Conservation (phyloP, 805 yeast species). For the Sugiyamaella americana region DNA sequence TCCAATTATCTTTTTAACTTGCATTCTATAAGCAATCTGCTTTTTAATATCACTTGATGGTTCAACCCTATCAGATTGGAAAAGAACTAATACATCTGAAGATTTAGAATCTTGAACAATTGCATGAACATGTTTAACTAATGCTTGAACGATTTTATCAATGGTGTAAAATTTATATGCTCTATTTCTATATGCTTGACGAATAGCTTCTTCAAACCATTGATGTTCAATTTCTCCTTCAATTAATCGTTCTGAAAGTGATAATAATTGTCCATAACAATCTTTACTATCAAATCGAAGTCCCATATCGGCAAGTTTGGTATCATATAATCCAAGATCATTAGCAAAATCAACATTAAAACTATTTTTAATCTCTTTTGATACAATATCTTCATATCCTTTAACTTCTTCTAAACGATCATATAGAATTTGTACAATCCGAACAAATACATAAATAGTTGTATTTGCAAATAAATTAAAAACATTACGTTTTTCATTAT, state of each 20-base stretch:
- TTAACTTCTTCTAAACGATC: slow-evolving; percentile 77
- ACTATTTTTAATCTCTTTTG: slow-evolving; percentile 56
- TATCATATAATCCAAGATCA: slow-evolving; percentile 75
- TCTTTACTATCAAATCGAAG: slow-evolving; percentile 46
- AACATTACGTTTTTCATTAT: slow-evolving; percentile 35
- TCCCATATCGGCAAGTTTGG: slow-evolving; percentile 76
- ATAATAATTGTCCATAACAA: slow-evolving; percentile 67
- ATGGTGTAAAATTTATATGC: slow-evolving; percentile 91
- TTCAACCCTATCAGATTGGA: slow-evolving; percentile 70
- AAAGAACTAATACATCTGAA: slow-evolving; percentile 71
- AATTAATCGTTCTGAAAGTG: slow-evolving; percentile 65
- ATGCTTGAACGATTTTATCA: slow-evolving; percentile 81
- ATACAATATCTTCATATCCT: slow-evolving; percentile 58
- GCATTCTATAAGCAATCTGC: slow-evolving; percentile 87
- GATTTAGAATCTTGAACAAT: slow-evolving; percentile 74
- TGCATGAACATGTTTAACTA: slow-evolving; percentile 81
- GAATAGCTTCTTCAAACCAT: slow-evolving; percentile 89
- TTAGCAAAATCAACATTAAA: slow-evolving; percentile 59
- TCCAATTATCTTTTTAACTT: slow-evolving; percentile 74
- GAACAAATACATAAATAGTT: slow-evolving; percentile 80
- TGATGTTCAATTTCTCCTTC: slow-evolving; percentile 90
- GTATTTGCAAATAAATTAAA: slow-evolving; percentile 85
- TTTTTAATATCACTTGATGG: slow-evolving; percentile 68
- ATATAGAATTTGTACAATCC: slow-evolving; percentile 75
- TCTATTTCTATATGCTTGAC: slow-evolving; percentile 90